Evolutionary conservation across 768 basidiomycete genomes (phyloP).

Genomic region (Macrolepiota albuminosa): DNA sequence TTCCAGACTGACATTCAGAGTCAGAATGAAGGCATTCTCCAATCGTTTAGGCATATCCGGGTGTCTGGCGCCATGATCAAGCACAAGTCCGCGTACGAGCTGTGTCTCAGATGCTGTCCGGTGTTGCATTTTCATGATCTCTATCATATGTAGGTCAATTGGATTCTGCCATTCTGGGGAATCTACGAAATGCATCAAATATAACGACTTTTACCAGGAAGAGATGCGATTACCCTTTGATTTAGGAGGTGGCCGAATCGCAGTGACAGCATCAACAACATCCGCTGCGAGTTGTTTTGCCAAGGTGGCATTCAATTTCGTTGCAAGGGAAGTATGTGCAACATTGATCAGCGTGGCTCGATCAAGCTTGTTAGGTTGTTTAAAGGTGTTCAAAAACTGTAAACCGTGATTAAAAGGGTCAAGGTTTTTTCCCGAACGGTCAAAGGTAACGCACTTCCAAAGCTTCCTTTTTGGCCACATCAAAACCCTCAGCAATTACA

Average conservation of each 20-base stretch:
- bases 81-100: constrained; percentile 88
- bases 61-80: constrained; percentile 96
- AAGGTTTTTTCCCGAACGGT: constrained; percentile 1
- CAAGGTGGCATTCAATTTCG: constrained; percentile 79
- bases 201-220: neutral
- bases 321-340: constrained; percentile 92
- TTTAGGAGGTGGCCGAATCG: constrained; percentile 73
- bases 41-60: constrained; percentile 99
- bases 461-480: constrained; percentile 96
- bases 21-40: constrained; percentile 93
- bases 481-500: constrained; percentile 92
- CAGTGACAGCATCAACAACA: constrained; percentile 91
- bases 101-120: constrained; percentile 97
- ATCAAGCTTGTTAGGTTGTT: constrained; percentile 71
- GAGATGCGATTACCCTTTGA: constrained; percentile 42
- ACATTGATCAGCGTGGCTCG: constrained; percentile 90
- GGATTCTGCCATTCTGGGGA: constrained; percentile 67
- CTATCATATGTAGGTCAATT: constrained; percentile 98
- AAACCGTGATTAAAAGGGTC: constrained; percentile 4
- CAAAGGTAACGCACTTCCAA: constrained; percentile 55
- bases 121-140: constrained; percentile 99
- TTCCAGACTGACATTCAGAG: constrained; percentile 94
- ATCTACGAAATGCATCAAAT: constrained; percentile 32
- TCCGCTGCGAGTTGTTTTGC: constrained; percentile 87
- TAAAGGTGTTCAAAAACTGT: constrained; percentile 92